phyloP scores from a whole-genome alignment of 2,329 filamentous ascomycete species.

The Cladosporium oxysporum region DNA sequence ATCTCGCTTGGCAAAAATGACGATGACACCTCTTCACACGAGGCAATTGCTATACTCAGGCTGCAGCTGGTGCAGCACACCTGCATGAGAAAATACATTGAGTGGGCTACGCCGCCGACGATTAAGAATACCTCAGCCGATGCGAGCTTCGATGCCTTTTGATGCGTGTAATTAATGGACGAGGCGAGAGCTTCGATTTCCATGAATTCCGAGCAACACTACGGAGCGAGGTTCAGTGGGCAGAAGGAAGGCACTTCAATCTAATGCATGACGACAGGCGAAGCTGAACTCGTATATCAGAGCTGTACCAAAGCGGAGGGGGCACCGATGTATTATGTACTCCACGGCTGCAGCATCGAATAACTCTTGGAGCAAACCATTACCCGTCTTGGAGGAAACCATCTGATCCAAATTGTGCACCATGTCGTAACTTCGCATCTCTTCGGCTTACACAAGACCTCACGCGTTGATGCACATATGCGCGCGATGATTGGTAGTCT shows the following conservation, averaged over 20 bases:
- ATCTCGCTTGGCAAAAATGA: constrained; percentile 13
- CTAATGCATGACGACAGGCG: background rate
- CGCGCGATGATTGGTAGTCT: background rate
- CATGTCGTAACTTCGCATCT: background rate
- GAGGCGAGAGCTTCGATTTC: background rate
- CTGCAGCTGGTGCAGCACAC: background rate
- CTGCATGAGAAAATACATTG: background rate
- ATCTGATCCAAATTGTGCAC: too few relatives aligned
- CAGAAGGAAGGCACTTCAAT: background rate
- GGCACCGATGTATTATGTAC: background rate
- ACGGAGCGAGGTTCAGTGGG: background rate
- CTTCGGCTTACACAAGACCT: background rate
- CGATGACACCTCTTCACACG: background rate
- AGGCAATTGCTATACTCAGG: background rate
- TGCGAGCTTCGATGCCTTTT: background rate
- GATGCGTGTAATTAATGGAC: background rate
- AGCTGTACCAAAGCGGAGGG: background rate
- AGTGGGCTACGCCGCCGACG: background rate
- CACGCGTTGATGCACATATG: background rate
- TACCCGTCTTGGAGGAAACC: background rate
- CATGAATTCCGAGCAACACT: background rate
- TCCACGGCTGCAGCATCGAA: background rate
- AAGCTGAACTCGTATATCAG: background rate
- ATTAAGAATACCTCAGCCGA: background rate
- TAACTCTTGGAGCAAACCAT: background rate